Evolutionary conservation across 495 filamentous ascomycete species (phyloP).

Genomic region (Penicillium atrosanguineum): DNA sequence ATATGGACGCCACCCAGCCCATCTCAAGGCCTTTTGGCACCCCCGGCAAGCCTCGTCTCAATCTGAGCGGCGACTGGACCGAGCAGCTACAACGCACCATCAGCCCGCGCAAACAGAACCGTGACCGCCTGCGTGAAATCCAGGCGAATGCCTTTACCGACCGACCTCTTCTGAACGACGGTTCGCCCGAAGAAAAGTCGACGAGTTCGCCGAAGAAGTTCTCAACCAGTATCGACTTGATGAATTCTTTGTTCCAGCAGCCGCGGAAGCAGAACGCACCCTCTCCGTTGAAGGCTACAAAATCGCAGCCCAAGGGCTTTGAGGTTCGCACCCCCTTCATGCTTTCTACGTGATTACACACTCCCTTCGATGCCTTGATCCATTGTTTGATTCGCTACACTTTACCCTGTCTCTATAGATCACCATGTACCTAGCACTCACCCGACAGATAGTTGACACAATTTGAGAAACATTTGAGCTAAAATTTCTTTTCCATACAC

Average conservation of each 20-base stretch:
- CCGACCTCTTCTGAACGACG: conserved; percentile 30
- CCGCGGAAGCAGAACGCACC: conserved; percentile 34
- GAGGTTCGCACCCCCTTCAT: conserved; percentile 65
- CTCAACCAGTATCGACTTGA: conserved; percentile 79
- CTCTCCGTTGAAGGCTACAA: conserved; percentile 40
- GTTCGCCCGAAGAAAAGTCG: conserved; percentile 30
- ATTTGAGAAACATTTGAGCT: conserved; percentile 29
- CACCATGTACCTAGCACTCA: conserved; percentile 25
- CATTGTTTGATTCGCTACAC: not conserved
- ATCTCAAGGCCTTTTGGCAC: conserved; percentile 48
- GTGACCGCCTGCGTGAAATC: conserved; percentile 59
- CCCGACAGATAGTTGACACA: conserved; percentile 27
- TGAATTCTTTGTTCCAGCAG: conserved; percentile 83
- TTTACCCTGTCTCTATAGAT: not conserved
- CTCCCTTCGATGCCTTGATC: not conserved
- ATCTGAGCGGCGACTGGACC: conserved; percentile 72
- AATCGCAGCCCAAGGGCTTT: conserved; percentile 57
- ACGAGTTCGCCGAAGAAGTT: conserved; percentile 53
- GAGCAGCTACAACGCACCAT: conserved; percentile 89
- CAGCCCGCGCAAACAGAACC: conserved; percentile 84
- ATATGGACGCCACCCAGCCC: conserved; percentile 44
- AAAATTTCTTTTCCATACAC: conserved; percentile 46
- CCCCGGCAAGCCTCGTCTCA: conserved; percentile 57
- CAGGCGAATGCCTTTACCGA: conserved; percentile 55
- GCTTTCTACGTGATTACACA: conserved; percentile 23